Evolutionary conservation across 441 rosid species (phyloP).

Genomic region (Aleurites moluccanus): DNA sequence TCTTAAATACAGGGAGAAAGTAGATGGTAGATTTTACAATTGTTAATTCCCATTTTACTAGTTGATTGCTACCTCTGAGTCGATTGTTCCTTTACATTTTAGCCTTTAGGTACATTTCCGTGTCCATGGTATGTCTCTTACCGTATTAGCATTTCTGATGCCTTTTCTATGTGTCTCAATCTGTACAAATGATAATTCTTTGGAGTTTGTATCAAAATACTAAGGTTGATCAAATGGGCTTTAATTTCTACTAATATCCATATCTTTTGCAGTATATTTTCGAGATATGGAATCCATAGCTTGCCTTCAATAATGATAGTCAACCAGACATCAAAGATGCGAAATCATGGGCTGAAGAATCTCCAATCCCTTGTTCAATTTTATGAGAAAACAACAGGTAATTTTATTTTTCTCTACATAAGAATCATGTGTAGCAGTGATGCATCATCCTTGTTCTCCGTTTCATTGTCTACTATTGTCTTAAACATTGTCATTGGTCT

Average conservation of each 20-base stretch:
- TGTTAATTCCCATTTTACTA: neutral
- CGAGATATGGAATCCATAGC: slow-evolving; percentile 77
- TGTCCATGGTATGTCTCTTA: neutral
- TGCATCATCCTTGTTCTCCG: slow-evolving; percentile 1
- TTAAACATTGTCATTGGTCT: neutral
- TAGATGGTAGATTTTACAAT: neutral
- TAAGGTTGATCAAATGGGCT: neutral
- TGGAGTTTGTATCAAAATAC: neutral
- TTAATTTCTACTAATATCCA: slow-evolving; percentile 11
- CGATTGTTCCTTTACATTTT: neutral
- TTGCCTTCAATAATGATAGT: slow-evolving; percentile 67
- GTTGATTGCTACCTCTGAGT: neutral
- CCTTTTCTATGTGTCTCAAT: neutral
- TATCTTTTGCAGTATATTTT: slow-evolving; percentile 58
- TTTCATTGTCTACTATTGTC: neutral
- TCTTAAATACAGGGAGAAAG: neutral
- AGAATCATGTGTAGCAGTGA: neutral
- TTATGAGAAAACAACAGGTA: slow-evolving; percentile 70
- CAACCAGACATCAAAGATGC: slow-evolving; percentile 55
- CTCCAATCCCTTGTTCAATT: slow-evolving; percentile 58
- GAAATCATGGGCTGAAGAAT: slow-evolving; percentile 57
- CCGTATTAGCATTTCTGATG: neutral
- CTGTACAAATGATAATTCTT: slow-evolving; percentile 1
- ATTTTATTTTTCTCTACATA: neutral
- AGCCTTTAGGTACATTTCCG: too few relatives aligned